Base-by-base conservation (phyloP, 2,329 filamentous ascomycete species). In the Colletotrichum magnum region DNA sequence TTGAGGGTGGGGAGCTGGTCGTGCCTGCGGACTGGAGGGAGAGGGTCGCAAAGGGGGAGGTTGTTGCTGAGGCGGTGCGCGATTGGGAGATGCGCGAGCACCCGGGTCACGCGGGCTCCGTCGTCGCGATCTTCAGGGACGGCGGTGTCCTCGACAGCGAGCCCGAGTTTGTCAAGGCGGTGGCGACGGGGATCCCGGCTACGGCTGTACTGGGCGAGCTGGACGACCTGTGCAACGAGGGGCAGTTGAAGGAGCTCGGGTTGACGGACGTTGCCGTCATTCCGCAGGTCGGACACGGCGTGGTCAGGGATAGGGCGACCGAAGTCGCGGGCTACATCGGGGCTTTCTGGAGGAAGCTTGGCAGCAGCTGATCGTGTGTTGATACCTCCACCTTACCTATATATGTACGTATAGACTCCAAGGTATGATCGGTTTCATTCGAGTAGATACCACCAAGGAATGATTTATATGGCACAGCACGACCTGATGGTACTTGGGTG, bases 71-170 rank as follows among this genome's bases (percentile, higher is more conserved):
- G 66, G 84, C 84, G 0, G 73, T 88, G 2, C 74, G 78, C n/a
- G 79, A 80, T 0, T 88, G 86, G 86, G 78, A 87, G 72, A 78
- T 82, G 73, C 74, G 71, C 10, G 73, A 84, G 6, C 86, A 88
- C 71, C 24, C 70, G 2, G 86, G 85, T 0, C 84, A 88, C 69
- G 21, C 71, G 3, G 81, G 81, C 0, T 83, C 81, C 41, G 82
- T 88, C 1, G 78, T 86, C 18, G 82, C 76, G 0, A 79, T 86
- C 0, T 77, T 86, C 6, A 78, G 85, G 50, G 82, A 88, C 54
- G 86, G 81, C 0, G 81, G 81, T 0, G 78, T 83, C 1, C 72
- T 82, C 61, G 84, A 83, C 72, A 73, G 66, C 0, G 64, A 78
- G 10, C 71, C 51, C 3, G 58, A 65, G 2, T 79, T 77, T 43